Base-by-base conservation (phyloP, 1,139 yeast genomes). In the Saccharomyces hybrid region DNA sequence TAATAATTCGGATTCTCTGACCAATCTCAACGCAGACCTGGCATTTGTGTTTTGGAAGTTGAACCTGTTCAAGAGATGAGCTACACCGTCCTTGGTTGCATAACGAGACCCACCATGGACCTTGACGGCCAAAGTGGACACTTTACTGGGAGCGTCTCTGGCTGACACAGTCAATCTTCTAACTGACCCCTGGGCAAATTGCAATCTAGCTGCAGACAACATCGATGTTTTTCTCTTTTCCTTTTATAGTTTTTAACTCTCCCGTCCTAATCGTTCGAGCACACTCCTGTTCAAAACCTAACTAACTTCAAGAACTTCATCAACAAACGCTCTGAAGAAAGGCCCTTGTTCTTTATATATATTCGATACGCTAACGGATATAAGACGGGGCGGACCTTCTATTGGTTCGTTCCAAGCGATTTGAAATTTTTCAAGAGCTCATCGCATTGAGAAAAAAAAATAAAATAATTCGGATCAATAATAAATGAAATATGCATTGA, bases 1-100 rank as follows among this genome's bases (percentile, higher is more conserved):
- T 65, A 93, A 80, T 62, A 93, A 82, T 77, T 95, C 99, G 55
- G 93, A 77, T 76, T 95, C 99, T 75, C 99, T 87, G 67, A 91
- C 87, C 69, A 91, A 79, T 77, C 99, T 88, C 70, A 93, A 80
- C 31, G 96, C 97, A 34, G 96, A 86, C 74, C 90, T 89, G 65
- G 82, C 72, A 61, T 79, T 79, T 59, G 97, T 90, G 79, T 87
- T 86, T 73, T 88, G 82, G 78, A 86, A 93, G 67, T 86, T 86
- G 74, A 82, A 90, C 74, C 90, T 83, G 66, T 95, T 83, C 68
- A 91, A 80, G 63, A 90, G 76, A 73, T 93, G 98, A 51, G 98
- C 79, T 60, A 86, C 75, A 73, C 99, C 99, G 58, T 90, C 84
- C 70, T 84, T 82, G 52, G 81, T 73, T 56, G 84, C 79, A 65